Percentiles rank a stretch among this genome's conserved stretches.
Conservation (phyloP, 257 asterid species). For the Jacaranda copaia region DNA sequence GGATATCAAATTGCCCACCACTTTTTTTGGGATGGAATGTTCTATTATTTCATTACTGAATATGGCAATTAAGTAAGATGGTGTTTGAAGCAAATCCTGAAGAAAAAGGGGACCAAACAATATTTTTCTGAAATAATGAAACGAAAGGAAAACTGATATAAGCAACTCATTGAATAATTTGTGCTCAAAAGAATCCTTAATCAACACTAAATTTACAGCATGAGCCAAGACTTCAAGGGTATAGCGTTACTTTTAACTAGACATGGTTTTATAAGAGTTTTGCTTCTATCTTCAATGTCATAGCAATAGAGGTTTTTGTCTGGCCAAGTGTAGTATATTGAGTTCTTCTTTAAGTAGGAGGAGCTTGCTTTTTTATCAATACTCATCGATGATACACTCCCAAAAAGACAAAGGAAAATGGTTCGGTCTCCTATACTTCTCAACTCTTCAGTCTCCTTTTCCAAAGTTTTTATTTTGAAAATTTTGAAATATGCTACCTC, state of each 20-base stretch:
- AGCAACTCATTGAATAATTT: no score
- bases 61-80: no score
- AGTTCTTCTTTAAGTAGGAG: slow-evolving; percentile 1
- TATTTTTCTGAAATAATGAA: no score
- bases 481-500: not conserved
- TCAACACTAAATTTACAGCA: not conserved
- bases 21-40: not conserved
- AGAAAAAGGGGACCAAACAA: no score
- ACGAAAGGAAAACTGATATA: no score
- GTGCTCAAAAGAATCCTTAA: no score
- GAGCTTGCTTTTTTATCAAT: no score
- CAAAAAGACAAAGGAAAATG: not conserved
- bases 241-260: not conserved
- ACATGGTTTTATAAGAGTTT: not conserved
- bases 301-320: not conserved
- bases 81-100: no score
- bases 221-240: slow-evolving; percentile 4
- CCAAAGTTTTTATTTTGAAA: not conserved
- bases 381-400: not conserved
- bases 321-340: not conserved
- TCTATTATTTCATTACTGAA: not conserved
- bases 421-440: slow-evolving; percentile 7
- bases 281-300: slow-evolving; percentile 1
- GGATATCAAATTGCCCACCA: not conserved
- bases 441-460: not conserved